Conservation (phyloP, 495 filamentous ascomycete species). For the Penicillium daleae region DNA sequence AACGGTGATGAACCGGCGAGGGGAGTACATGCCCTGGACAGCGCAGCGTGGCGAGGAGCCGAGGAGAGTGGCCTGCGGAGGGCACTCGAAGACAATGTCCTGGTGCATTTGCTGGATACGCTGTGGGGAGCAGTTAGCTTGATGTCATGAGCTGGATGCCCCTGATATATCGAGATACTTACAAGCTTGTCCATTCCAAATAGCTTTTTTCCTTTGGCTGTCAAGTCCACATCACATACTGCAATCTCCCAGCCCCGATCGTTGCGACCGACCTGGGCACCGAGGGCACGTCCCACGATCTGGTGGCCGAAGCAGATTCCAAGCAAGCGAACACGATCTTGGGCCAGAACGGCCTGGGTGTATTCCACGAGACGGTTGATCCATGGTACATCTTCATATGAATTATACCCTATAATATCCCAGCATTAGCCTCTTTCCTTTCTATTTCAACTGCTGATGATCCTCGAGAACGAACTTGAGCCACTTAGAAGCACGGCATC, state of each 20-base stretch:
- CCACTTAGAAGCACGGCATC: constrained; percentile 86
- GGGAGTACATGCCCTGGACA: constrained; percentile 81
- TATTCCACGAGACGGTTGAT: constrained; percentile 76
- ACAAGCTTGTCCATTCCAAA: constrained; percentile 74
- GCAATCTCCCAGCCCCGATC: constrained; percentile 79
- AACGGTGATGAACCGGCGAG: constrained; percentile 69
- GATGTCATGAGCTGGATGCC: neutral
- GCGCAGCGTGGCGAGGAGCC: constrained; percentile 68
- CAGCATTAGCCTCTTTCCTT: neutral
- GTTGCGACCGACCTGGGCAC: constrained; percentile 66
- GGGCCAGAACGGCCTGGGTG: constrained; percentile 58
- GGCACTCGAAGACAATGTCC: constrained; percentile 72
- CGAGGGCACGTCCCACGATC: constrained; percentile 79
- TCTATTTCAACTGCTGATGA: neutral
- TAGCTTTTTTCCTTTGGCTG: constrained; percentile 68
- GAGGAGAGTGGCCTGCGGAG: constrained; percentile 62
- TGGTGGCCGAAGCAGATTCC: constrained; percentile 94
- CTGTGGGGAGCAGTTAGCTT: constrained; percentile 44
- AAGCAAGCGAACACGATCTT: constrained; percentile 66
- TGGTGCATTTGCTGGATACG: constrained; percentile 88
- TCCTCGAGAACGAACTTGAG: constrained; percentile 50
- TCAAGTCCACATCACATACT: constrained; percentile 72
- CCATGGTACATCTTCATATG: constrained; percentile 75
- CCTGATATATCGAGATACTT: constrained; percentile 28
- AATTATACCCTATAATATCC: constrained; percentile 49